These are phyloP conservation scores for Chalciporus chontae DNA, from an alignment of 768 basidiomycete species.

Conservation along the genomic window DNA sequence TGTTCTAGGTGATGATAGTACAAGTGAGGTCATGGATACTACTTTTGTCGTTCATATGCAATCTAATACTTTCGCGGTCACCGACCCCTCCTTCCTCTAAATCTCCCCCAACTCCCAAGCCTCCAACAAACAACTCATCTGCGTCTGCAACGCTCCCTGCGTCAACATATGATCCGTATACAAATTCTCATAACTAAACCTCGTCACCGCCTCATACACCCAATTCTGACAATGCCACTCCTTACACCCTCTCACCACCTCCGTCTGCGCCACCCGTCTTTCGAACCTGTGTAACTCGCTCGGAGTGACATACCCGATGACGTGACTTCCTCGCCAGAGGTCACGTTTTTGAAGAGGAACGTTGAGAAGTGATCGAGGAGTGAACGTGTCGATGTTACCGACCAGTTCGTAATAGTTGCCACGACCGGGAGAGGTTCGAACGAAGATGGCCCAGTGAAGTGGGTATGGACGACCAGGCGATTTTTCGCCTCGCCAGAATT, in stretches of 20 bases:
- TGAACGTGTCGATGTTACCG: constrained; percentile 25
- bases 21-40: background rate
- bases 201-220: constrained; percentile 22
- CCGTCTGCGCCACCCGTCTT: constrained; percentile 2
- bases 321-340: constrained; percentile 25
- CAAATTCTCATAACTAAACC: constrained; percentile 6
- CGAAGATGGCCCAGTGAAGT: constrained; percentile 31
- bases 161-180: constrained; percentile 9
- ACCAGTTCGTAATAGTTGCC: constrained; percentile 29
- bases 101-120: constrained; percentile 31
- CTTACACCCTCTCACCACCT: constrained; percentile 17
- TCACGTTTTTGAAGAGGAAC: constrained; percentile 5
- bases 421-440: constrained; percentile 17
- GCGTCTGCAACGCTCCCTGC: constrained; percentile 17
- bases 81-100: background rate
- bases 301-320: constrained; percentile 21
- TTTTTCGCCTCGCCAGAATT: constrained; percentile 27
- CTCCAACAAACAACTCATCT: constrained; percentile 26
- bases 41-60: background rate
- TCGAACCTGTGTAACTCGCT: constrained; percentile 17
- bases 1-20: background rate
- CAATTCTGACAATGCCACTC: constrained; percentile 29
- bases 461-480: constrained; percentile 7
- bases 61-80: background rate
- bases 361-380: constrained; percentile 8